These are phyloP conservation scores for Cyberlindnera veronae DNA, from an alignment of 805 yeast species.

Conservation along the genomic window DNA sequence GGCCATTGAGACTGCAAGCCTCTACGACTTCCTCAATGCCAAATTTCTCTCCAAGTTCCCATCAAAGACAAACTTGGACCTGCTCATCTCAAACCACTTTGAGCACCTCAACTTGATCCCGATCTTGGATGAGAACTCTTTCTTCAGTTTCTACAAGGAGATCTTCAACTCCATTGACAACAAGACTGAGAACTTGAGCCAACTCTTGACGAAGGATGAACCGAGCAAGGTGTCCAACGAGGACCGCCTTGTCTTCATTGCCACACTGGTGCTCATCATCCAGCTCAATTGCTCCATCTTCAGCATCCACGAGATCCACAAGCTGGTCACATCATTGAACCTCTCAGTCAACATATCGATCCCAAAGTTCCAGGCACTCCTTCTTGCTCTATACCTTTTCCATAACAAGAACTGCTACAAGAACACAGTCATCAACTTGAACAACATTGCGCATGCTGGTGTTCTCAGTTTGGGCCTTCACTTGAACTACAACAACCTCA, in stretches of 20 bases:
- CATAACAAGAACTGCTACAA: constrained; percentile 28
- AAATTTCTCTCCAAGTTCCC: constrained; percentile 27
- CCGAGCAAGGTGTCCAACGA: constrained; percentile 18
- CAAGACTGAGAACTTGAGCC: constrained; percentile 17
- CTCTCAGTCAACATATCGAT: constrained; percentile 17
- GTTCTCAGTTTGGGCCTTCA: constrained; percentile 28
- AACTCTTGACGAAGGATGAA: constrained; percentile 3
- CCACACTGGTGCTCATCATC: constrained; percentile 39
- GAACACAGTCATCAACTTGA: constrained; percentile 22
- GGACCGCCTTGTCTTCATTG: constrained; percentile 26
- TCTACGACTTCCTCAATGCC: constrained; percentile 13
- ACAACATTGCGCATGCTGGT: constrained; percentile 19
- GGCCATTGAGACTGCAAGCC: constrained; percentile 24
- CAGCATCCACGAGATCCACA: constrained; percentile 28
- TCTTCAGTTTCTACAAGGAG: constrained; percentile 22
- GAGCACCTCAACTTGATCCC: constrained; percentile 27
- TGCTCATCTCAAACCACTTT: constrained; percentile 26
- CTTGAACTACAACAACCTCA: constrained; percentile 25
- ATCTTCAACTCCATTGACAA: constrained; percentile 19
- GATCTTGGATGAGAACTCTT: constrained; percentile 25
- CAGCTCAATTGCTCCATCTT: constrained; percentile 29
- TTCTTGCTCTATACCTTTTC: constrained; percentile 25
- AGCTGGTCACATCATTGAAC: constrained; percentile 20
- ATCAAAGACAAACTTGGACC: constrained; percentile 26
- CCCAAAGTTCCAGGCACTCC: constrained; percentile 22